Evolutionary conservation across 495 filamentous ascomycete species (phyloP).

Genomic region (Hyaloscypha hepaticicola): DNA sequence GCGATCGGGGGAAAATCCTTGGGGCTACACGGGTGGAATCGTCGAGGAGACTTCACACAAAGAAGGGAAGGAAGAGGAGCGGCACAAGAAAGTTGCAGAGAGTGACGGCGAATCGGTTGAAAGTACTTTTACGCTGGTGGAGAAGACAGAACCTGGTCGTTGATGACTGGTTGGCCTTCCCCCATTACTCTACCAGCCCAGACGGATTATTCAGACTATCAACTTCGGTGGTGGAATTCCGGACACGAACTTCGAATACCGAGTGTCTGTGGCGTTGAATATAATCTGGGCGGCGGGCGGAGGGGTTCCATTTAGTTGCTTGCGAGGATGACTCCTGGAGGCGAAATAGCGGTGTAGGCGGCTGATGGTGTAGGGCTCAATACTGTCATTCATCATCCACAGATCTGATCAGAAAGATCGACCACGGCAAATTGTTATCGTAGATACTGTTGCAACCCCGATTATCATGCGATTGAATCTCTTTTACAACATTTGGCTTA

Average conservation of each 20-base stretch:
- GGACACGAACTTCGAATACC: neutral
- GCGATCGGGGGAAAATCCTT: constrained; percentile 3
- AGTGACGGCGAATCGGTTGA: neutral
- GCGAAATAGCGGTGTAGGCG: constrained; percentile 29
- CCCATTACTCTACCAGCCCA: neutral
- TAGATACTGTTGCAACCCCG: neutral
- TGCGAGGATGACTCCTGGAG: constrained; percentile 16
- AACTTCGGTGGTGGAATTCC: neutral
- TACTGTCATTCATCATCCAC: constrained; percentile 19
- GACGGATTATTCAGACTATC: neutral
- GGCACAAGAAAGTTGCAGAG: neutral
- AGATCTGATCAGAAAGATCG: constrained; percentile 1
- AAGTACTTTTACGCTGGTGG: neutral
- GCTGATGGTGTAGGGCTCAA: constrained; percentile 25
- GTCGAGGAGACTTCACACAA: neutral
- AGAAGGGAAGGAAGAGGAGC: neutral
- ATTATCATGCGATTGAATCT: neutral
- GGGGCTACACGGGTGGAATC: constrained; percentile 1
- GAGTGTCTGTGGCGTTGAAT: neutral
- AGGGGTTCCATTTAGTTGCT: neutral
- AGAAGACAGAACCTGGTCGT: neutral
- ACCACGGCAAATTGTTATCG: neutral
- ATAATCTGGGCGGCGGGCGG: constrained; percentile 6
- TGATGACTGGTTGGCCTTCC: neutral
- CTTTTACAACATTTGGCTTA: constrained; percentile 5